Conservation (phyloP, 768 basidiomycete genomes). For the Lactifluus volemus region DNA sequence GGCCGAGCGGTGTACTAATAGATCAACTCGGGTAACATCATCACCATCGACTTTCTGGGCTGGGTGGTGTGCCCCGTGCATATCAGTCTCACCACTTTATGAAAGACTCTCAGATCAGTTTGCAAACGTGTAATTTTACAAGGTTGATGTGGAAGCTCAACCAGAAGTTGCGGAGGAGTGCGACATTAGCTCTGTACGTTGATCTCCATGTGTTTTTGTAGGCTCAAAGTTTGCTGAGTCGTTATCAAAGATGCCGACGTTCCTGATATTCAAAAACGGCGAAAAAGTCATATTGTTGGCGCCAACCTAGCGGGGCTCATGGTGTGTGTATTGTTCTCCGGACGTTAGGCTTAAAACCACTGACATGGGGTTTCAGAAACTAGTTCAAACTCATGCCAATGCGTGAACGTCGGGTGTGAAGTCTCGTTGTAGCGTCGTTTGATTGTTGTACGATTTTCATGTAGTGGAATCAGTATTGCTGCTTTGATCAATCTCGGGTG, state of each 20-base stretch:
- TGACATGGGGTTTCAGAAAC: background rate
- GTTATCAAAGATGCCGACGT: constrained; percentile 36
- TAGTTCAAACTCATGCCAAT: too few relatives aligned
- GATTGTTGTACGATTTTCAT: background rate
- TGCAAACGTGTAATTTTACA: constrained; percentile 49
- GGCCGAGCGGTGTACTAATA: constrained; percentile 22
- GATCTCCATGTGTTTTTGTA: background rate
- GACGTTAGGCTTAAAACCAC: background rate
- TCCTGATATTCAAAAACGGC: constrained; percentile 31
- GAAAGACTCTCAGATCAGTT: constrained; percentile 40
- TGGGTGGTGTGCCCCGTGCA: constrained; percentile 54
- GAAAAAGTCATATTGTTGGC: constrained; percentile 37
- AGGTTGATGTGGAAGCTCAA: constrained; percentile 63
- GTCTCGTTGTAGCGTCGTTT: background rate
- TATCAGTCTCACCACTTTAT: constrained; percentile 51
- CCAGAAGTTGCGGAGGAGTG: constrained; percentile 46
- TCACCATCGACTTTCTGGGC: constrained; percentile 71
- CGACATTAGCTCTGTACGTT: constrained; percentile 54
- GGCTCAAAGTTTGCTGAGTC: background rate
- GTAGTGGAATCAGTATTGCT: too few relatives aligned
- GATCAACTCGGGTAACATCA: constrained; percentile 40
- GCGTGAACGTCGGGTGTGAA: too few relatives aligned
- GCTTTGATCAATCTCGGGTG: too few relatives aligned
- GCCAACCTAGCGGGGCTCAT: constrained; percentile 35
- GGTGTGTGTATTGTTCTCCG: constrained; percentile 24